phyloP scores from a whole-genome alignment of 192 early-diverging fungal genomes.

The Coemansia sp. region DNA sequence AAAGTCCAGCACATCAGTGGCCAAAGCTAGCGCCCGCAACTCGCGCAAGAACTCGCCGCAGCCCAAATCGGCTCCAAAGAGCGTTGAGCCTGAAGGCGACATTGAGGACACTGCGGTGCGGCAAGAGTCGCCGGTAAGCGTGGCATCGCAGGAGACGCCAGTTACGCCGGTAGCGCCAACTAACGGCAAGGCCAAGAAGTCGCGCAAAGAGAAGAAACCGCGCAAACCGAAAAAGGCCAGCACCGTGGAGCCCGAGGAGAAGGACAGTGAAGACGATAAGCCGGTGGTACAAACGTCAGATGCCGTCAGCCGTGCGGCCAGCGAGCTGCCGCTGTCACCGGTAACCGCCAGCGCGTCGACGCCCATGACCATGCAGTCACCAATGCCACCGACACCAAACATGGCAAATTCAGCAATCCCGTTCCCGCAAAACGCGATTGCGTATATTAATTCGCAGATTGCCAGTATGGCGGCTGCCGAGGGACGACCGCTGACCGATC shows the following conservation, averaged over 20 bases:
- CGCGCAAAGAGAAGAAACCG: conserved; percentile 36
- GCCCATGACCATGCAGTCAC: conserved; percentile 9
- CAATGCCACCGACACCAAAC: background rate
- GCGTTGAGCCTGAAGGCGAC: conserved; percentile 4
- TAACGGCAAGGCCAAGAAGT: conserved; percentile 13
- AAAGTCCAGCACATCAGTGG: conserved; percentile 28
- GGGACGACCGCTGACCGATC: conserved; percentile 14
- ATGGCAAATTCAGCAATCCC: background rate
- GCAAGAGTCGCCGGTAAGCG: conserved; percentile 13
- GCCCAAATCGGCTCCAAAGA: conserved; percentile 26
- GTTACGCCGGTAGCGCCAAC: background rate
- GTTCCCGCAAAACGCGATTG: conserved; percentile 13
- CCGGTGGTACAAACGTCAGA: conserved; percentile 16
- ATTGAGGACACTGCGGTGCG: background rate
- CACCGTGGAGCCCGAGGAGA: conserved; percentile 7
- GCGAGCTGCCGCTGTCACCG: conserved; percentile 17
- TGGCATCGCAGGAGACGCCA: conserved; percentile 6
- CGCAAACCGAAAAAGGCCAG: conserved; percentile 14
- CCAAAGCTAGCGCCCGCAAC: conserved; percentile 33
- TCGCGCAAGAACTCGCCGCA: conserved; percentile 54
- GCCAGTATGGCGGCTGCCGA: conserved; percentile 12
- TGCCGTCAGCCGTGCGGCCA: conserved; percentile 2
- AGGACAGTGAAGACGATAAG: conserved; percentile 14
- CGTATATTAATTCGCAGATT: conserved; percentile 22
- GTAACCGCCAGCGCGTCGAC: conserved; percentile 4